Evolutionary conservation across 163 green algal species (phyloP).

Genomic region (Volvox carteri): DNA sequence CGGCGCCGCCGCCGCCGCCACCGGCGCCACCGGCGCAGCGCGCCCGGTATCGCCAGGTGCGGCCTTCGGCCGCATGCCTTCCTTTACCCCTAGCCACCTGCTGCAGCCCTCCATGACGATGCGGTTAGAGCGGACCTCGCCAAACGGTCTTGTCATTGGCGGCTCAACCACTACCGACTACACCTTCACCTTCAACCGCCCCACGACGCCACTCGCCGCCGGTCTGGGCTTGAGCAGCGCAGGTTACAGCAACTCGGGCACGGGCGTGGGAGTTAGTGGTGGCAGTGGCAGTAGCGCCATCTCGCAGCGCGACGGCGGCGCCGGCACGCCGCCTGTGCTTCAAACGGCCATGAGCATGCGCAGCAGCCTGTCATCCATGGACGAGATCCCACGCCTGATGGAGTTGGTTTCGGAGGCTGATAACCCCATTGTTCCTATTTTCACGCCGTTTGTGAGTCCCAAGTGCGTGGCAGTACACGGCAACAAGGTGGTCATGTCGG

Average conservation of each 20-base stretch:
- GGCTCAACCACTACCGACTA: background rate
- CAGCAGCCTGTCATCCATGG: slow-evolving; percentile 37
- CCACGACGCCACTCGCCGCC: background rate
- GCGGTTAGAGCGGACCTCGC: slow-evolving; percentile 41
- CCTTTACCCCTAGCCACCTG: slow-evolving; percentile 40
- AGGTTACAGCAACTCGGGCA: too few species aligned
- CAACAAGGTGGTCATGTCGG: slow-evolving; percentile 53
- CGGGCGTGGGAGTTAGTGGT: too few species aligned
- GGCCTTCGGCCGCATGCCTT: slow-evolving; percentile 27
- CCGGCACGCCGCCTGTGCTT: slow-evolving; percentile 35
- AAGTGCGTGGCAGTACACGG: slow-evolving; percentile 12
- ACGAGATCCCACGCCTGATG: slow-evolving; percentile 37
- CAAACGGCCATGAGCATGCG: slow-evolving; percentile 29
- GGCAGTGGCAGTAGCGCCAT: background rate
- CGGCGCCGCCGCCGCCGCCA: background rate
- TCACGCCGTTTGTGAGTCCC: slow-evolving; percentile 46
- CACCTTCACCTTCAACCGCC: slow-evolving; percentile 36
- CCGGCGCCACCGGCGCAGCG: background rate
- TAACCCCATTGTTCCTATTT: slow-evolving; percentile 55
- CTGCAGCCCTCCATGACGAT: slow-evolving; percentile 56
- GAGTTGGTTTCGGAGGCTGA: slow-evolving; percentile 50
- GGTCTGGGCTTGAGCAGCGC: background rate
- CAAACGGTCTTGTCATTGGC: slow-evolving; percentile 25
- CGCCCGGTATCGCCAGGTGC: background rate
- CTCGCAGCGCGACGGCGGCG: background rate